Evolutionary conservation across 2,329 filamentous ascomycete species (phyloP).

Genomic region (Sporothrix luriei): DNA sequence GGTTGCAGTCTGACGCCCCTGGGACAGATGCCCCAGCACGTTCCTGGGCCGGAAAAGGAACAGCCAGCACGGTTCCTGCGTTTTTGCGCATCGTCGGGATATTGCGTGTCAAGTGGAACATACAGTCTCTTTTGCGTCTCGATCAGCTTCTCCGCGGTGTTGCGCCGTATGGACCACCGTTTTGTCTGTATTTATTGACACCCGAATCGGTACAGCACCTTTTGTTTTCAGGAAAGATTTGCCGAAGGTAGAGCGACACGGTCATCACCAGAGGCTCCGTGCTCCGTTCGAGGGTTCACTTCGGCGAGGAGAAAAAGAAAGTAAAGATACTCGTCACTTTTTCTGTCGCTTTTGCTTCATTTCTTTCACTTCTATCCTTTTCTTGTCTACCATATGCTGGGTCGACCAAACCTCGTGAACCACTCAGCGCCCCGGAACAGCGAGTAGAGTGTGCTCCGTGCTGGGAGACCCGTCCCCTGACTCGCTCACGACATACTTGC

Average conservation of each 20-base stretch:
- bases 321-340: background rate
- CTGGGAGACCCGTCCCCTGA: background rate
- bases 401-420: background rate
- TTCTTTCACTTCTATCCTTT: background rate
- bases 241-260: background rate
- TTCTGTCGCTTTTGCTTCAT: background rate
- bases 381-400: background rate
- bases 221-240: background rate
- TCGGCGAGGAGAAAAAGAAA: background rate
- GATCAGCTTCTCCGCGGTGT: too few relatives aligned
- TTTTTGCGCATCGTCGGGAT: background rate
- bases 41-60: conserved; percentile 1
- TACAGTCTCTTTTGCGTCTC: too few relatives aligned
- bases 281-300: background rate
- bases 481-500: background rate
- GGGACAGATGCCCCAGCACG: background rate
- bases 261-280: background rate
- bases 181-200: background rate
- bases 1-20: background rate
- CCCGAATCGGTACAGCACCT: background rate
- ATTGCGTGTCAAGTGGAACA: background rate
- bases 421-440: background rate
- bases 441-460: background rate
- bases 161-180: too few relatives aligned
- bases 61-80: background rate